Conservation (phyloP, 2,329 filamentous ascomycete species). For the Balansia obtecta region DNA sequence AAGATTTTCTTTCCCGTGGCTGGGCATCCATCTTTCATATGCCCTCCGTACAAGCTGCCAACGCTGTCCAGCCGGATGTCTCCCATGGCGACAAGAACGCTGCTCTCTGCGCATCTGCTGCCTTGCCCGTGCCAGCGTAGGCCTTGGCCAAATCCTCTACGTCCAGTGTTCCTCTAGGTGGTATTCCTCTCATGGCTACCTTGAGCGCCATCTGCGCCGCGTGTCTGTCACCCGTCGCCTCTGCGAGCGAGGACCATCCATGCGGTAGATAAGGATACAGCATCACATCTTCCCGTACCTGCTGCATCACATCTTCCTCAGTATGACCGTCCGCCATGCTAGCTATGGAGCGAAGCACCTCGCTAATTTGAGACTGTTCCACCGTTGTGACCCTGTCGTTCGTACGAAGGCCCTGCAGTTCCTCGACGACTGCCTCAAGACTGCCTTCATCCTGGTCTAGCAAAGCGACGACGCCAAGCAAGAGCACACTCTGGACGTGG, state of each 20-base stretch:
- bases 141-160: slow-evolving; percentile 59
- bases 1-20: no score
- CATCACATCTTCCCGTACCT: slow-evolving; percentile 68
- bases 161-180: slow-evolving; percentile 56
- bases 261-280: slow-evolving; percentile 66
- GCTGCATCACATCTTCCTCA: slow-evolving; percentile 41
- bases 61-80: slow-evolving; percentile 47
- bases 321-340: slow-evolving; percentile 37
- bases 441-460: slow-evolving; percentile 70
- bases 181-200: slow-evolving; percentile 63
- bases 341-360: slow-evolving; percentile 65
- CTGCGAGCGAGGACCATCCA: slow-evolving; percentile 68
- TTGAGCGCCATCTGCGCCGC: slow-evolving; percentile 66
- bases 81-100: slow-evolving; percentile 76
- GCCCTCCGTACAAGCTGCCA: slow-evolving; percentile 24
- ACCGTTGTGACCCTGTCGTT: slow-evolving; percentile 47
- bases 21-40: slow-evolving; percentile 7
- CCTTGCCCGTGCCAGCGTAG: slow-evolving; percentile 59
- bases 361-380: slow-evolving; percentile 59
- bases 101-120: slow-evolving; percentile 63
- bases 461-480: slow-evolving; percentile 75
- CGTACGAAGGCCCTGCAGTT: slow-evolving; percentile 61
- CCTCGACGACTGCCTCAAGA: slow-evolving; percentile 66
- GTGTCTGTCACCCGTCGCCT: slow-evolving; percentile 39
- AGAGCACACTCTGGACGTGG: slow-evolving; percentile 67